Evolutionary conservation across 1,139 yeast genomes (phyloP), one percentile per base, ranked within the genome.

Genomic region (Yamadazyma triangularis): DNA sequence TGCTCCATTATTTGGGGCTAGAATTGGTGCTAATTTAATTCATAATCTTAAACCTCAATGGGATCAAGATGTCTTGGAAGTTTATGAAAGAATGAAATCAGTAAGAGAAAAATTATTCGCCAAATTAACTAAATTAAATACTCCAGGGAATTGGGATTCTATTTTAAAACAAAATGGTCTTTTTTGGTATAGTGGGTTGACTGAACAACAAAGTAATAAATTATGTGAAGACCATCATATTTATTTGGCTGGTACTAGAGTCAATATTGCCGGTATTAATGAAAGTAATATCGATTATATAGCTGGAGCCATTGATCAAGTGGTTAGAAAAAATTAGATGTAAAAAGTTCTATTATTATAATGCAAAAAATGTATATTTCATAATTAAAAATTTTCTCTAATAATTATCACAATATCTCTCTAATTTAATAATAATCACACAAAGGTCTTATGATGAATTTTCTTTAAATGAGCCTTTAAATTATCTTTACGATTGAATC

Each of bases 401-500:
- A n/a, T n/a, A n/a, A n/a, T n/a, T n/a, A n/a, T n/a, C n/a, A n/a
- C n/a, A n/a, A n/a, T n/a, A n/a, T n/a, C n/a, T n/a, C n/a, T n/a
- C n/a, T n/a, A n/a, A n/a, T n/a, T n/a, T n/a, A n/a, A n/a, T n/a
- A n/a, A n/a, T n/a, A n/a, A n/a, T n/a, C n/a, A n/a, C n/a, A n/a
- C n/a, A n/a, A n/a, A n/a, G n/a, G n/a, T 6, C 9, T 18, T 18
- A 18, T 16, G 15, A 50, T 79, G 86, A 27, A 78, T 77, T 48
- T 79, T 79, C 61, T 81, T 76, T 45, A 76, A 58, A 54, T 80
- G 88, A 9, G 82, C 85, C 47, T 78, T 77, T 42, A 80, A 60
- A 43, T 79, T 79, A 47, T 79, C 86, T 47, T 75, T 77, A 44
- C 86, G 39, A 51, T 81, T 81, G 55, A 89, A 93, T 40, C 85